Base-by-base conservation (phyloP, 1,284 basidiomycete species). In the Erythrobasidium hasegawianum region DNA sequence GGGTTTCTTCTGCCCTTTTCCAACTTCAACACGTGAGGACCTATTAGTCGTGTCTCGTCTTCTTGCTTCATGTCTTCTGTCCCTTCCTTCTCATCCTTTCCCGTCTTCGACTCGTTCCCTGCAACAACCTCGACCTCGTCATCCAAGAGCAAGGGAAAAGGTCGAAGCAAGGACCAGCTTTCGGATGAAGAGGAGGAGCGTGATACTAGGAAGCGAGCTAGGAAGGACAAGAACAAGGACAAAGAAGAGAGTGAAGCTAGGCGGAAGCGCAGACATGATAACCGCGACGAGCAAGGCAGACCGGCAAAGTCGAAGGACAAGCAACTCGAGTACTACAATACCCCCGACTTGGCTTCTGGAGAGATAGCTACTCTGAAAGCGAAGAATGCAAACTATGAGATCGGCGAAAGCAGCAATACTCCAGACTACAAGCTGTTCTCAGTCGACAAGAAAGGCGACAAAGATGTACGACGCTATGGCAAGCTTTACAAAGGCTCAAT, bases 51-150 rank as follows among this genome's bases (percentile, higher is more conserved):
- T 33, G 33, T 33, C 33, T 33, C 11, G 33, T 33, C 33, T n/a
- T n/a, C n/a, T n/a, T n/a, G n/a, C n/a, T n/a, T n/a, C 33, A 33
- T 33, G 33, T 33, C 33, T 11, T 33, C 33, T 33, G 33, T 33
- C 33, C 43, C 43, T 4, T 47, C 43, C 62, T 65, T 65, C 56
- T 57, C 62, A 4, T 65, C 62, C 29, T 65, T 65, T 38, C 62
- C 62, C 9, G 16, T 43, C 33, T 65, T 65, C 24, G 62, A 65
- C 45, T 50, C 43, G n/a, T 65, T 65, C 33, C 62, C 62, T 24
- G 55, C 55, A 64, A 54, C 61, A 24, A 61, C 33, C 33, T 11
- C 33, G 33, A n/a, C n/a, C n/a, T 47, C 43, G 14, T 47, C 43
- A n/a, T 47, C 43, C 43, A 47, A 47, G 43, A 24, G 16, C 43